Conservation (phyloP, 1,284 basidiomycete genomes). For the Porogramme epimiltina region DNA sequence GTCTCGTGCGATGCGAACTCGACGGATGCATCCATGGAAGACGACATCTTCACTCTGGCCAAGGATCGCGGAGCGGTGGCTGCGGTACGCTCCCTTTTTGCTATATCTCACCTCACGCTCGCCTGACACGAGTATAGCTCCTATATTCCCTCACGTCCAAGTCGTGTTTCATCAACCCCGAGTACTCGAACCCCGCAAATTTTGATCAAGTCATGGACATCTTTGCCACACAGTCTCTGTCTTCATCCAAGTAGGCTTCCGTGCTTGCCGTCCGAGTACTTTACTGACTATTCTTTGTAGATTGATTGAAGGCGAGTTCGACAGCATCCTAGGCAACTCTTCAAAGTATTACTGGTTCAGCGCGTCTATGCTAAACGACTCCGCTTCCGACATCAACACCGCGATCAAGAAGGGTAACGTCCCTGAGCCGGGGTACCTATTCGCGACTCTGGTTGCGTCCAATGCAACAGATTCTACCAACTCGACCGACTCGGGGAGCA, state of each 20-base stretch:
- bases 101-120: neutral
- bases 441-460: slow-evolving; percentile 66
- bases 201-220: slow-evolving; percentile 82
- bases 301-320: slow-evolving; percentile 68
- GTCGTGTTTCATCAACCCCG: slow-evolving; percentile 74
- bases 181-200: slow-evolving; percentile 64
- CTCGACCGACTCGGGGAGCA: neutral
- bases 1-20: slow-evolving; percentile 81
- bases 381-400: slow-evolving; percentile 47
- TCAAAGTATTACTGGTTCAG: slow-evolving; percentile 60
- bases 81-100: too few species aligned
- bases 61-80: slow-evolving; percentile 67
- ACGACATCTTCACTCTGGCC: slow-evolving; percentile 82
- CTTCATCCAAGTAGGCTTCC: too few species aligned
- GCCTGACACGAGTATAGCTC: slow-evolving; percentile 45
- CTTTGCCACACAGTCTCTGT: slow-evolving; percentile 62
- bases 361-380: slow-evolving; percentile 57
- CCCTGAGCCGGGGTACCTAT: slow-evolving; percentile 57
- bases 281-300: slow-evolving; percentile 30
- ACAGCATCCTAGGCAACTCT: slow-evolving; percentile 43
- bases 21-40: slow-evolving; percentile 54
- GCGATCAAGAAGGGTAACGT: slow-evolving; percentile 47
- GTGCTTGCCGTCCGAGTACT: neutral
- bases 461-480: slow-evolving; percentile 52
- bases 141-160: slow-evolving; percentile 74